phyloP scores from a whole-genome alignment of 306 rosid species.

The Oemleria cerasiformis region DNA sequence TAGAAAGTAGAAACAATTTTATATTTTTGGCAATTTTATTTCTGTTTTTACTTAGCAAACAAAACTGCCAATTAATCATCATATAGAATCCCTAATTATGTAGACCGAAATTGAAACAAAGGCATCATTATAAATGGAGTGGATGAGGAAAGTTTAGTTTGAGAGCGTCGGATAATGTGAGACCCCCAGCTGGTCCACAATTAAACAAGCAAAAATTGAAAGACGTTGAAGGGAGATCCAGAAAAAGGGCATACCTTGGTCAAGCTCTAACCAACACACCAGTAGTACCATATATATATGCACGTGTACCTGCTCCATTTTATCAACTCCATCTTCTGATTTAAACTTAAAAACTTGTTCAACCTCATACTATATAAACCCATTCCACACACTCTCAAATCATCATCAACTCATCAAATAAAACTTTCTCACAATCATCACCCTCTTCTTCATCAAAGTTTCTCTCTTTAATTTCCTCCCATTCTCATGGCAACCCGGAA shows the following conservation, averaged over 20 bases:
- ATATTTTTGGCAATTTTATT: too few species aligned
- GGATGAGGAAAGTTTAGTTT: too few species aligned
- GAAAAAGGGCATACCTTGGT: too few species aligned
- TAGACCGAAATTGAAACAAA: too few species aligned
- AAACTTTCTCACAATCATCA: not conserved
- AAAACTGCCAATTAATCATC: too few species aligned
- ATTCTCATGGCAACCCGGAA: slow-evolving; percentile 31
- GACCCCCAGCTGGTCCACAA: too few species aligned
- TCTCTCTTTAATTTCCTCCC: not conserved
- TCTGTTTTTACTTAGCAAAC: too few species aligned
- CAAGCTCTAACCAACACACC: slow-evolving; percentile 35
- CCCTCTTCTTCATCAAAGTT: not conserved
- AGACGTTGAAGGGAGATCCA: too few species aligned
- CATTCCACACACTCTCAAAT: not conserved
- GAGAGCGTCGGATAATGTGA: too few species aligned
- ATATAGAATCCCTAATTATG: too few species aligned
- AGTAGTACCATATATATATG: slow-evolving; percentile 1
- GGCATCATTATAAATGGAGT: too few species aligned
- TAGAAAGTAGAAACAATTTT: not conserved
- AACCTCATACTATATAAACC: slow-evolving; percentile 14
- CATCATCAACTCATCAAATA: slow-evolving; percentile 9
- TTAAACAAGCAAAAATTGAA: too few species aligned
- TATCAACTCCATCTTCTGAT: slow-evolving; percentile 42
- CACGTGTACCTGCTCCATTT: slow-evolving; percentile 39
- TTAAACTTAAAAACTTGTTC: not conserved